Evolutionary conservation across 163 green algal species (phyloP).

Genomic region (Scenedesmus sp.): DNA sequence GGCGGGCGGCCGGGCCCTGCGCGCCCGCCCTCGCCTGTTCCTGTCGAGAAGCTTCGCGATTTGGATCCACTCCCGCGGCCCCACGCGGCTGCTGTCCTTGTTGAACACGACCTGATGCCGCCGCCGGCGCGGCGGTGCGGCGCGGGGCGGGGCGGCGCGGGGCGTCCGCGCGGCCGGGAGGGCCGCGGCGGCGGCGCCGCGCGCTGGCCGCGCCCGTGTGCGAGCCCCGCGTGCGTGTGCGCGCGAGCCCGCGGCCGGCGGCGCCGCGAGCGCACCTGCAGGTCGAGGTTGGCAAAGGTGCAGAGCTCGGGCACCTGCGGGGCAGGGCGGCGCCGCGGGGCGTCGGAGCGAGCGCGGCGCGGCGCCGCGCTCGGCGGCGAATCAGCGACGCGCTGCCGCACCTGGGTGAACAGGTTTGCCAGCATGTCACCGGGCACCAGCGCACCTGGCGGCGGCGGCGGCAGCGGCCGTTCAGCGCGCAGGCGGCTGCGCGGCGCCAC

Average conservation of each 20-base stretch:
- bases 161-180: not conserved
- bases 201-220: too few species aligned
- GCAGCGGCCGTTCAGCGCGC: not conserved
- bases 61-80: slow-evolving; percentile 68
- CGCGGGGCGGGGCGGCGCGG: too few species aligned
- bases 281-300: slow-evolving; percentile 80
- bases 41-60: slow-evolving; percentile 72
- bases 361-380: not conserved
- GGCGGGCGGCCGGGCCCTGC: too few species aligned
- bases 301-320: slow-evolving; percentile 90
- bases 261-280: slow-evolving; percentile 71
- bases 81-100: slow-evolving; percentile 80
- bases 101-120: slow-evolving; percentile 82
- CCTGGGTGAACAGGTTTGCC: slow-evolving; percentile 60
- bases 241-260: not conserved
- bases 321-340: too few species aligned
- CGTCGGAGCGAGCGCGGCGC: too few species aligned
- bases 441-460: not conserved
- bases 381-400: too few species aligned
- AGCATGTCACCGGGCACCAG: slow-evolving; percentile 71
- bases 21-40: slow-evolving; percentile 39
- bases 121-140: not conserved
- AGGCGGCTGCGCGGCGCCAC: not conserved
- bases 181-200: too few species aligned
- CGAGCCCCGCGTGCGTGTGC: too few species aligned